phyloP scores from a whole-genome alignment of 108 stramenopile species.

The Nitzschia inconspicua region DNA sequence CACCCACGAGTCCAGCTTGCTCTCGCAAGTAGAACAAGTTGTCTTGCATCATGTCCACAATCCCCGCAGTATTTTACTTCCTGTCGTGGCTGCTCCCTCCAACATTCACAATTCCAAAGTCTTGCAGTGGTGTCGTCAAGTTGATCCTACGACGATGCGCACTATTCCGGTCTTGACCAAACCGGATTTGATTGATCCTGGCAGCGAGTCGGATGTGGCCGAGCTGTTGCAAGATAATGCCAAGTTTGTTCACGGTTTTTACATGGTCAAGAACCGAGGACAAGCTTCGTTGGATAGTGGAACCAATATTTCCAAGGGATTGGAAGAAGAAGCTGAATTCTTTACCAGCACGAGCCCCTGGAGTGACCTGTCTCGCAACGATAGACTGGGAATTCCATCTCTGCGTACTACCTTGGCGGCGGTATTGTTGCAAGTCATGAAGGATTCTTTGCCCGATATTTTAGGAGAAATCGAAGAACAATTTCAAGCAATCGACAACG shows the following conservation, averaged over 20 bases:
- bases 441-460: slow-evolving; percentile 42
- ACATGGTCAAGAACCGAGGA: slow-evolving; percentile 68
- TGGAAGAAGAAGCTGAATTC: slow-evolving; percentile 42
- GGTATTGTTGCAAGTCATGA: slow-evolving; percentile 47
- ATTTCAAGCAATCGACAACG: neutral
- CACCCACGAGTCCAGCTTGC: slow-evolving; percentile 15
- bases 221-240: slow-evolving; percentile 44
- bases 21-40: slow-evolving; percentile 63
- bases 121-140: slow-evolving; percentile 49
- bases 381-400: slow-evolving; percentile 41
- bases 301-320: slow-evolving; percentile 36
- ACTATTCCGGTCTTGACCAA: slow-evolving; percentile 91
- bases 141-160: slow-evolving; percentile 62
- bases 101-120: slow-evolving; percentile 87
- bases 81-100: slow-evolving; percentile 76
- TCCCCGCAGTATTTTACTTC: slow-evolving; percentile 70
- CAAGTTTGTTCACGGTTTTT: slow-evolving; percentile 45
- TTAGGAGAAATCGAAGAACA: slow-evolving; percentile 30
- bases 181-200: slow-evolving; percentile 81
- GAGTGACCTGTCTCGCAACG: slow-evolving; percentile 39
- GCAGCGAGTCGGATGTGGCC: slow-evolving; percentile 44
- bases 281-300: slow-evolving; percentile 48
- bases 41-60: slow-evolving; percentile 66
- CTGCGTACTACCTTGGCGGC: slow-evolving; percentile 44
- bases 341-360: slow-evolving; percentile 52